Base-by-base conservation (phyloP, 352 stramenopile genomes). In the Bremia lactucae region DNA sequence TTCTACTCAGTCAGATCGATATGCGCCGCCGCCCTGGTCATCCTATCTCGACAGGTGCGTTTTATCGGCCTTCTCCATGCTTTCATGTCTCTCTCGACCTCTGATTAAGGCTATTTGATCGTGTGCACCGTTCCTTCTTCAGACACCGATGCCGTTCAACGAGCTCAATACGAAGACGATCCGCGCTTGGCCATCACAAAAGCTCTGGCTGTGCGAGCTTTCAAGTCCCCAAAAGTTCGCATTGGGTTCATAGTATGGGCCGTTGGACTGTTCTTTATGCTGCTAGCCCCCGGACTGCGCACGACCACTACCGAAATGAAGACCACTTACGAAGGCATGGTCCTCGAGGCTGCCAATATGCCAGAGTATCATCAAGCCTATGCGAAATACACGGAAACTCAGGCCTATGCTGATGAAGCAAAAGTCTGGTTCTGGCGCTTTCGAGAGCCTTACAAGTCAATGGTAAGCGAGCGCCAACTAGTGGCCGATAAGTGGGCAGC, bases 351-450 rank as follows among this genome's bases (percentile, higher is more conserved):
- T 2, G 77, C 74, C 26, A 85, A 90, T 50, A 65, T 87, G 59
- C 75, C 75, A 36, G 73, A 73, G 43, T 89, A 83, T 59, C 55
- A 87, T 36, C 55, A 87, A 36, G 68, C 76, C n/a, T 84, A 78
- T 36, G 52, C 49, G 11, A 62, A 65, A 31, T 78, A 72, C 37
- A 49, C 58, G 1, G 56, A 72, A 19, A 73, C 76, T 10, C 69
- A 88, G 31, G 42, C 60, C 6, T 64, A 75, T 37, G 59, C 71
- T 15, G 62, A 87, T 22, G 69, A 87, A 28, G 73, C 71, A 26
- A 87, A 87, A 47, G 80, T 90, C 13, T 93, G 77, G 77, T 90
- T 93, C 58, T 90, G 77, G 77, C 74, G 77, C 6, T 79, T 88
- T 45, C 74, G 79, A 11, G 76, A 88, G 46, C 76, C 78, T n/a